phyloP scores from a whole-genome alignment of 768 basidiomycete genomes.

The Mycena galericulata region DNA sequence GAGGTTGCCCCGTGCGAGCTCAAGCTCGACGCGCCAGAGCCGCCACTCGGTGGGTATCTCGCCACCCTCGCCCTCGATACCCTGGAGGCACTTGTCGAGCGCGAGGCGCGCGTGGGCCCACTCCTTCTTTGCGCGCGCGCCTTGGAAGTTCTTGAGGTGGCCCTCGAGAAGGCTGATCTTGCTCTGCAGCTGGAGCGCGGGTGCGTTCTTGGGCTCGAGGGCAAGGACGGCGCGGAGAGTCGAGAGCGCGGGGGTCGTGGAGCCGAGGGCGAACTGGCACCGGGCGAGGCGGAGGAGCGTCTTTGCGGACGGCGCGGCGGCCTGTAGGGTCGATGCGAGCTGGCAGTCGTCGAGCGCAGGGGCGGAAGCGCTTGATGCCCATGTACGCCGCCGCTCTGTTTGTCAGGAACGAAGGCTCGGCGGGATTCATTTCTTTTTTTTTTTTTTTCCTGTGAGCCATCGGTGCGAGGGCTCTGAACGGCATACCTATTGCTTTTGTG shows the following conservation, averaged over 20 bases:
- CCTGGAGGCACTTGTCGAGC: slow-evolving; percentile 80
- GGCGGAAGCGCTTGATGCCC: slow-evolving; percentile 80
- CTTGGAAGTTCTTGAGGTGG: slow-evolving; percentile 74
- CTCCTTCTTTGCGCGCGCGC: slow-evolving; percentile 67
- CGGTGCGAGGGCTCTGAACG: neutral
- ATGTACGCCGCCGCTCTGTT: slow-evolving; percentile 92
- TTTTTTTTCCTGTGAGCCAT: neutral
- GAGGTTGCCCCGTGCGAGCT: slow-evolving; percentile 76
- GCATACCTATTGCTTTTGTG: slow-evolving; percentile 77
- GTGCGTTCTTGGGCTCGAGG: slow-evolving; percentile 71
- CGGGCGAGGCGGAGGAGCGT: slow-evolving; percentile 86
- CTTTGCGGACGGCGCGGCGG: slow-evolving; percentile 72
- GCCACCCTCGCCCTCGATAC: slow-evolving; percentile 80
- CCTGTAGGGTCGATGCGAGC: slow-evolving; percentile 74
- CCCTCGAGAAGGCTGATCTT: slow-evolving; percentile 71
- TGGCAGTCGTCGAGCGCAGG: slow-evolving; percentile 86
- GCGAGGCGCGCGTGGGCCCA: slow-evolving; percentile 87
- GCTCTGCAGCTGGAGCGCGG: slow-evolving; percentile 69
- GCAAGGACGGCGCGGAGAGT: slow-evolving; percentile 71
- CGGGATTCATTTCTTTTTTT: slow-evolving; percentile 63
- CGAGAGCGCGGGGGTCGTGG: slow-evolving; percentile 72
- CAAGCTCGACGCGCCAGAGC: slow-evolving; percentile 81
- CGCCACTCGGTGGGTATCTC: slow-evolving; percentile 86
- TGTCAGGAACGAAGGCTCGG: slow-evolving; percentile 82
- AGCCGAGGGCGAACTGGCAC: slow-evolving; percentile 86